phyloP scores from a whole-genome alignment of 371 early-diverging fungal genomes.

The Mucor saturninus region DNA sequence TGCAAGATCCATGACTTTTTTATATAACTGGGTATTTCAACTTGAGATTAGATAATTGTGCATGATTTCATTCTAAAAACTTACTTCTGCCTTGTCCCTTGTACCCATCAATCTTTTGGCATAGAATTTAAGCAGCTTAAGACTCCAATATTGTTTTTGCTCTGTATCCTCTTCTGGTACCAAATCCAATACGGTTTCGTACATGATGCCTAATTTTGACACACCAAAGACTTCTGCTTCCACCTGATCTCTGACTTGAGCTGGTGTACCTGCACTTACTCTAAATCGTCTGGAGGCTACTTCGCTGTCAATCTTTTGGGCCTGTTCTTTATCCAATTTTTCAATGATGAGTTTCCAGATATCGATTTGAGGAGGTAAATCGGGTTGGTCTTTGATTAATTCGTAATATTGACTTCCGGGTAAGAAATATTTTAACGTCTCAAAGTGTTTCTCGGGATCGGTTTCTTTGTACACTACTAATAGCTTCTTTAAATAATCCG shows the following conservation, averaged over 20 bases:
- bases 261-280: constrained; percentile 70
- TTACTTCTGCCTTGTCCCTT: constrained; percentile 34
- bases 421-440: constrained; percentile 56
- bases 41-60: too few species aligned
- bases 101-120: constrained; percentile 33
- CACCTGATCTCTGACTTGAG: constrained; percentile 59
- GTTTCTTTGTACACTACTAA: constrained; percentile 54
- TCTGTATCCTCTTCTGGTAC: constrained; percentile 23
- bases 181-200: constrained; percentile 45
- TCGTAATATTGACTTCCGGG: constrained; percentile 56
- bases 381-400: constrained; percentile 44
- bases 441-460: constrained; percentile 52
- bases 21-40: constrained; percentile 28
- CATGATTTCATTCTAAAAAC: not conserved
- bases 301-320: constrained; percentile 61
- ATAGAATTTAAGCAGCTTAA: constrained; percentile 37
- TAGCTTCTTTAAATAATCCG: constrained; percentile 63
- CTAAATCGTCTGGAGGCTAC: constrained; percentile 71
- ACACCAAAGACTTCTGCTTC: constrained; percentile 61
- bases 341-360: constrained; percentile 61
- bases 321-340: constrained; percentile 64
- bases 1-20: constrained; percentile 43
- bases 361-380: constrained; percentile 54
- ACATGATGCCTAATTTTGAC: constrained; percentile 60
- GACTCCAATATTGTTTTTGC: constrained; percentile 23